Evolutionary conservation across 306 rosid genomes (phyloP).

Genomic region (Glycine soja): DNA sequence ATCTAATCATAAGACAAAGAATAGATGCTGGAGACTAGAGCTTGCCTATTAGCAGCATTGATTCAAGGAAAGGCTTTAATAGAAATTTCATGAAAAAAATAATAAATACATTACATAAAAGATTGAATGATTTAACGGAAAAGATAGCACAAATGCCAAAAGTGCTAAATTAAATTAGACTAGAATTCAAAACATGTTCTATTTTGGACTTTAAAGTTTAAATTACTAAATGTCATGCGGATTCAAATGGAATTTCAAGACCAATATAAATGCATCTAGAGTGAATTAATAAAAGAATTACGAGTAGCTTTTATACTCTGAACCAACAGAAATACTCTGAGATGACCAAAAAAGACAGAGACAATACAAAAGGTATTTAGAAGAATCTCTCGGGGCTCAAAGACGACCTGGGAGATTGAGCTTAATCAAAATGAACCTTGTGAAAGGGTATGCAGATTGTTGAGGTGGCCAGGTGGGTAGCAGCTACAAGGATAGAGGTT

Average conservation of each 20-base stretch:
- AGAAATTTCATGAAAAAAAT: background rate
- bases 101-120: background rate
- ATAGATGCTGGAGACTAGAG: conserved; percentile 6
- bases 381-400: background rate
- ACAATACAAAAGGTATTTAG: conserved; percentile 11
- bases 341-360: background rate
- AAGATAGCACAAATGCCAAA: too few species aligned
- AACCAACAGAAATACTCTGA: background rate
- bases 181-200: background rate
- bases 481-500: background rate
- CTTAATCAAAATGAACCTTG: conserved; percentile 14
- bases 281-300: conserved; percentile 12
- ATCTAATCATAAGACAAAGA: conserved; percentile 21
- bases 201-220: background rate
- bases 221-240: conserved; percentile 6
- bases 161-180: background rate
- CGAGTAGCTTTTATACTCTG: background rate
- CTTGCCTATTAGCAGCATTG: background rate
- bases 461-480: conserved; percentile 7
- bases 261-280: conserved; percentile 6
- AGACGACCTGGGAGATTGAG: conserved; percentile 18
- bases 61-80: conserved; percentile 23
- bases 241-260: background rate
- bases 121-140: background rate
- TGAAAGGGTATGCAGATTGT: background rate